Evolutionary conservation across 495 filamentous ascomycete species (phyloP), one percentile per base, ranked within the genome.

Genomic region (Chaetomium cochliodes): DNA sequence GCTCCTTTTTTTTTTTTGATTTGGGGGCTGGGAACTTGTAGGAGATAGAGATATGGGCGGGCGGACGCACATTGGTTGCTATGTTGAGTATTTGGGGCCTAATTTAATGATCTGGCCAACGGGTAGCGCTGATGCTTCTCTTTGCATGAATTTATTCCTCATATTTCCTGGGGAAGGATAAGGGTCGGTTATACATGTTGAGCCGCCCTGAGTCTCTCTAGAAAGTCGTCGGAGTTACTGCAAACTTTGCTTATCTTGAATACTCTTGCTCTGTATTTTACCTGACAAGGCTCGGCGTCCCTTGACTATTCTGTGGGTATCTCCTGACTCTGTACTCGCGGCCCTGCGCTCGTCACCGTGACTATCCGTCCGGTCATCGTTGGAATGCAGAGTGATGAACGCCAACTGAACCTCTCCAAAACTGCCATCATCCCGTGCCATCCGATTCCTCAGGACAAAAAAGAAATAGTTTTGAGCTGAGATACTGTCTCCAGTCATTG

Each of bases 81-180:
- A 22, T 25, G 55, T 46, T 46, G 55, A 18, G 25, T 39, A 60
- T 60, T 47, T 60, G 46, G 18, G 18, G 18, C 44, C 46, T 39
- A n/a, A 28, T 16, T 25, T 9, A 12, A 26, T 46, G 26, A 39
- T 39, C 39, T 0, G 39, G 39, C 18, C 39, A 20, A 41, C 55
- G n/a, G 39, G 33, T 22, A 41, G 30, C 5, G 51, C 39, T 47
- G 58, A 51, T 37, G 39, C 11, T 46, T 51, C 28, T 51, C 46
- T 37, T 60, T 51, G 33, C 39, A 51, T 51, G 46, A 51, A 56
- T 20, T 56, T 18, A n/a, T 16, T 56, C 33, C 16, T 56, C n/a
- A n/a, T 56, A 5, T 56, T 22, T 23, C 4, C 5, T 2, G 30
- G 9, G 53, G 33, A 39, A 37, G 20, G 22, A 50, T 12, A 52